phyloP scores from a whole-genome alignment of 495 filamentous ascomycete species.

The Neurospora sp. region DNA sequence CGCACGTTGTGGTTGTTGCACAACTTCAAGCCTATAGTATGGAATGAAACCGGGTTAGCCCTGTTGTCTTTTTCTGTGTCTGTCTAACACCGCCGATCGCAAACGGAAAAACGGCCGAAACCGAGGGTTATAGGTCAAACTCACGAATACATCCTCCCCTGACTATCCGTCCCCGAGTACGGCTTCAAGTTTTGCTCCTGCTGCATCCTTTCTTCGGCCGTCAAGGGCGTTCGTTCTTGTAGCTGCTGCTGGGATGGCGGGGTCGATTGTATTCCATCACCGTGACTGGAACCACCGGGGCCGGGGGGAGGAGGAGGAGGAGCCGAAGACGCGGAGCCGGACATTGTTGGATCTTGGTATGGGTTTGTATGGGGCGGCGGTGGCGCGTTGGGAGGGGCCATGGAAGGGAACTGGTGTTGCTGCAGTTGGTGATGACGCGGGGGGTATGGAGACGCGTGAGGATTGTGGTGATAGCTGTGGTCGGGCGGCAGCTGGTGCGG shows the following conservation, averaged over 20 bases:
- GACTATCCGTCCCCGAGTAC: slow-evolving; percentile 18
- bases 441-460: slow-evolving; percentile 10
- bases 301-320: neutral
- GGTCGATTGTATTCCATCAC: slow-evolving; percentile 1
- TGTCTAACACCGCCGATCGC: neutral
- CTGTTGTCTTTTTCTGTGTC: neutral
- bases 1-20: slow-evolving; percentile 87
- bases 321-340: neutral
- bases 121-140: slow-evolving; percentile 1
- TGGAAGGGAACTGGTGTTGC: slow-evolving; percentile 19
- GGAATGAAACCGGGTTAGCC: slow-evolving; percentile 1
- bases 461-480: slow-evolving; percentile 10
- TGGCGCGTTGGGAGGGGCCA: slow-evolving; percentile 15
- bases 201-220: slow-evolving; percentile 19
- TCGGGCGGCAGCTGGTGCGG: neutral
- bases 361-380: neutral
- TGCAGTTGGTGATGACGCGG: slow-evolving; percentile 9
- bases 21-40: slow-evolving; percentile 57
- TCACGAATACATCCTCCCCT: slow-evolving; percentile 21
- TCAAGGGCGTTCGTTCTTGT: slow-evolving; percentile 16
- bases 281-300: neutral
- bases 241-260: slow-evolving; percentile 3
- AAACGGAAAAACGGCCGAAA: neutral
- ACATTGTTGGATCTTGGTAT: slow-evolving; percentile 11
- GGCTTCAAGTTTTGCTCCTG: slow-evolving; percentile 18